phyloP scores from a whole-genome alignment of 2,329 filamentous ascomycete genomes.

The Pseudopithomyces chartarum region DNA sequence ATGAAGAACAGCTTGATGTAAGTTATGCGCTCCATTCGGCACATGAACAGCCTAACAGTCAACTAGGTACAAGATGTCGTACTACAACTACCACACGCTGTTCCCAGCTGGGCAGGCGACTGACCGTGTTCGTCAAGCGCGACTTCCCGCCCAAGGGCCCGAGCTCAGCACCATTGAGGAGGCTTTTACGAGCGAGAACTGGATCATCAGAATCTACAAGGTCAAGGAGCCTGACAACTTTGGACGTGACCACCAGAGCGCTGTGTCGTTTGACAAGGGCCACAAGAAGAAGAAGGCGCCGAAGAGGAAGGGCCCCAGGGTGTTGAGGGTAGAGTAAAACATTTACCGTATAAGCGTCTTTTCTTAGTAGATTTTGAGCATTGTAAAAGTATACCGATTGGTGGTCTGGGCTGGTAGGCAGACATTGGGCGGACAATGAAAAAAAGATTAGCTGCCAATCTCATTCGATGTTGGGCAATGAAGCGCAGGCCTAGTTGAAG shows the following conservation, averaged over 20 bases:
- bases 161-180: conserved; percentile 90
- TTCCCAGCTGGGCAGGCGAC: conserved; percentile 90
- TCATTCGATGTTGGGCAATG: not conserved
- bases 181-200: conserved; percentile 98
- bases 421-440: conserved; percentile 38
- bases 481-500: not conserved
- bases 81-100: conserved; percentile 93
- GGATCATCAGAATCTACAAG: conserved; percentile 99
- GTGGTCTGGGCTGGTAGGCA: conserved; percentile 13
- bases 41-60: conserved; percentile 27
- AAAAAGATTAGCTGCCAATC: conserved; percentile 20
- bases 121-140: conserved; percentile 84
- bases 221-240: conserved; percentile 99
- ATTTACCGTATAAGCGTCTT: conserved; percentile 5
- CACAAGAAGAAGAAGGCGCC: conserved; percentile 80
- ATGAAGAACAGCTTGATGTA: conserved; percentile 99
- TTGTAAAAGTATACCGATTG: conserved; percentile 30
- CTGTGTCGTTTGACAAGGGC: conserved; percentile 73
- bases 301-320: conserved; percentile 74
- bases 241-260: conserved; percentile 80
- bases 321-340: conserved; percentile 73
- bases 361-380: conserved; percentile 25
- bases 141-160: conserved; percentile 82
- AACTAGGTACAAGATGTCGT: conserved; percentile 98
- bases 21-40: conserved; percentile 46